phyloP scores from a whole-genome alignment of 1,284 basidiomycete genomes.

The Taiwanofungus camphoratus region DNA sequence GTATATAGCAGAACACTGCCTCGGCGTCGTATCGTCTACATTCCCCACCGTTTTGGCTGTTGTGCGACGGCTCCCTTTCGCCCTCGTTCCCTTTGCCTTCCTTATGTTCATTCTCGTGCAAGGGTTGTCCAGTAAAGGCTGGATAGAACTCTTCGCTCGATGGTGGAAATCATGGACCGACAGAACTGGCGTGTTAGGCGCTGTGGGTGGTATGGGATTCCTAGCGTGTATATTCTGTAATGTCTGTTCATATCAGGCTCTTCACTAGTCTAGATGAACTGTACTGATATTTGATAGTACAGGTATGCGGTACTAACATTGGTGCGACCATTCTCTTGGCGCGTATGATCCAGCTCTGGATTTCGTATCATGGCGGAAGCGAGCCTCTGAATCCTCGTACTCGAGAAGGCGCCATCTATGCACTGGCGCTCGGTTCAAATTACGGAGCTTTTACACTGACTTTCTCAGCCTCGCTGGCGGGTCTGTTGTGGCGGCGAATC shows the following conservation, averaged over 20 bases:
- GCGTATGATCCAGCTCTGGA: slow-evolving; percentile 45
- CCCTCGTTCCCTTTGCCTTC: slow-evolving; percentile 89
- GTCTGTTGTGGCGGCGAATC: slow-evolving; percentile 83
- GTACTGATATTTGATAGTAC: slow-evolving; percentile 2
- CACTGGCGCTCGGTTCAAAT: slow-evolving; percentile 81
- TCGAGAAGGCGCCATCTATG: slow-evolving; percentile 40
- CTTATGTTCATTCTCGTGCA: slow-evolving; percentile 95
- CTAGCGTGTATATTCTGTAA: slow-evolving; percentile 77
- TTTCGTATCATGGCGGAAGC: slow-evolving; percentile 13
- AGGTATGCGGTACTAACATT: slow-evolving; percentile 89
- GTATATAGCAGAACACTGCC: neutral
- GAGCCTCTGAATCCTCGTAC: slow-evolving; percentile 23
- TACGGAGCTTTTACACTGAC: slow-evolving; percentile 91
- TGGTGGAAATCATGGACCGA: slow-evolving; percentile 59
- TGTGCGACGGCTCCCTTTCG: slow-evolving; percentile 69
- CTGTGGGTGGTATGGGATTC: slow-evolving; percentile 44
- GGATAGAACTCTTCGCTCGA: slow-evolving; percentile 80
- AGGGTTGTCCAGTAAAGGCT: slow-evolving; percentile 79
- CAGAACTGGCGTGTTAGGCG: slow-evolving; percentile 35
- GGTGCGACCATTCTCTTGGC: slow-evolving; percentile 91
- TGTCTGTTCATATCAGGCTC: slow-evolving; percentile 31
- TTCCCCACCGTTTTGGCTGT: slow-evolving; percentile 78
- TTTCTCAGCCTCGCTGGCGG: slow-evolving; percentile 87
- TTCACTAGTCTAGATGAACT: neutral
- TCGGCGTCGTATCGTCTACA: slow-evolving; percentile 22